Base-by-base conservation (phyloP, 257 asterid species). In the Euphrasia confusa region DNA sequence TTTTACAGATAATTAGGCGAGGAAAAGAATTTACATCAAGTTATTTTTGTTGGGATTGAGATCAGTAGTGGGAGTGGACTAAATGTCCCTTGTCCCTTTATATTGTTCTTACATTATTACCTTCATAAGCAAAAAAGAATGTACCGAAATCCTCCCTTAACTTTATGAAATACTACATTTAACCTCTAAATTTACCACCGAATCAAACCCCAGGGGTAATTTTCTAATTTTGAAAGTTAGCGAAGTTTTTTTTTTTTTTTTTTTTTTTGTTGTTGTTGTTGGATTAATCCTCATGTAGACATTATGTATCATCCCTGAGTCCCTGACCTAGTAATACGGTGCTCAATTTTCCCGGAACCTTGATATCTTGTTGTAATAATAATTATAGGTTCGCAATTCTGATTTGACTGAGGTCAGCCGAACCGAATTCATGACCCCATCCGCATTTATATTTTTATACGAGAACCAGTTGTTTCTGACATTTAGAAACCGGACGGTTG, bases 401-500 rank as follows among this genome's bases (percentile, higher is more conserved):
- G 84, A 85, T 69, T 58, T 78, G 72, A 88, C 90, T 13, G 96
- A 88, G 79, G 96, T 88, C 49, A 85, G 87, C 83, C 71, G 85
- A 54, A 78, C 87, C 1, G 91, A 88, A 33, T 88, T 88, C 80
- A 83, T 85, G 96, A 88, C 96, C 60, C 96, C 96, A 0, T 88
- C 96, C 2, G 96, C 96, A 10, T 88, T 88, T 69, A 88, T 88
- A 80, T 88, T 88, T 78, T 65, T 88, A 68, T 88, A 88, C 11
- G 96, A 85, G 82, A 88, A 88, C 71, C 96, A 88, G 76, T 70
- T 88, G 60, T 88, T 88, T 77, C 69, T 88, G 75, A 88, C 96
- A 24, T 88, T 88, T 74, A 78, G 89, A 79, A 83, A 88, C 18
- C 84, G 94, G 18, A 83, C 91, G 0, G 96, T 88, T 28, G 89